Percentiles rank a stretch among this genome's conserved stretches.
Conservation (phyloP, 495 filamentous ascomycete species). For the Penicillium subrubescens region DNA sequence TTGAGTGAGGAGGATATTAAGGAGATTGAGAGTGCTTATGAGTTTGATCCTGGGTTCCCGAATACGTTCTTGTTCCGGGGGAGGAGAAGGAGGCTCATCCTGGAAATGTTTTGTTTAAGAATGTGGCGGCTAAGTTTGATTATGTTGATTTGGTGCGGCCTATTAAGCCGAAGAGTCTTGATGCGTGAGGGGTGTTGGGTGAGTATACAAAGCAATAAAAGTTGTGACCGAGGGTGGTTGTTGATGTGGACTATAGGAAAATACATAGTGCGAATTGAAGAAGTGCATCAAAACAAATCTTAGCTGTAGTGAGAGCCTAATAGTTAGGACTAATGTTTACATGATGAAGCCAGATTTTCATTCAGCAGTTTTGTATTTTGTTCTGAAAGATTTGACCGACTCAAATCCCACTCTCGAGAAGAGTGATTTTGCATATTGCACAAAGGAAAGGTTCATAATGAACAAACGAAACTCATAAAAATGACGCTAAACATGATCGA, state of each 20-base stretch:
- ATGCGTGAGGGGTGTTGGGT: conserved; percentile 8
- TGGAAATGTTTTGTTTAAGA: conserved; percentile 16
- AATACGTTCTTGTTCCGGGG: conserved; percentile 45
- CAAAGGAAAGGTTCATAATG: conserved; percentile 7
- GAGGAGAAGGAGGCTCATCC: conserved; percentile 26
- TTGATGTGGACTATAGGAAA: neutral
- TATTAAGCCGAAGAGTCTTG: conserved; percentile 22
- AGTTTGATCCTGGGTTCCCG: conserved; percentile 68
- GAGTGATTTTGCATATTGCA: neutral
- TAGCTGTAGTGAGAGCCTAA: neutral
- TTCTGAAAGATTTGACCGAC: neutral
- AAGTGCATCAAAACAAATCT: neutral
- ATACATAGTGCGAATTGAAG: neutral
- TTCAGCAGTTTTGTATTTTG: neutral
- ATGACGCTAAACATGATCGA: conserved; percentile 15
- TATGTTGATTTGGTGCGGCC: conserved; percentile 25
- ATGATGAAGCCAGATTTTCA: neutral
- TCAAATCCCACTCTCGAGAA: neutral
- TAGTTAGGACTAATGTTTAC: neutral
- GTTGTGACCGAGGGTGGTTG: neutral
- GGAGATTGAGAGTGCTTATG: conserved; percentile 62
- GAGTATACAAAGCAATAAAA: neutral
- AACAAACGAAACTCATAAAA: conserved; percentile 16
- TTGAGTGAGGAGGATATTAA: conserved; percentile 63
- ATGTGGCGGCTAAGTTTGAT: conserved; percentile 25